phyloP scores from a whole-genome alignment of 148 eudicot genomes.

The Diospyros kaki region DNA sequence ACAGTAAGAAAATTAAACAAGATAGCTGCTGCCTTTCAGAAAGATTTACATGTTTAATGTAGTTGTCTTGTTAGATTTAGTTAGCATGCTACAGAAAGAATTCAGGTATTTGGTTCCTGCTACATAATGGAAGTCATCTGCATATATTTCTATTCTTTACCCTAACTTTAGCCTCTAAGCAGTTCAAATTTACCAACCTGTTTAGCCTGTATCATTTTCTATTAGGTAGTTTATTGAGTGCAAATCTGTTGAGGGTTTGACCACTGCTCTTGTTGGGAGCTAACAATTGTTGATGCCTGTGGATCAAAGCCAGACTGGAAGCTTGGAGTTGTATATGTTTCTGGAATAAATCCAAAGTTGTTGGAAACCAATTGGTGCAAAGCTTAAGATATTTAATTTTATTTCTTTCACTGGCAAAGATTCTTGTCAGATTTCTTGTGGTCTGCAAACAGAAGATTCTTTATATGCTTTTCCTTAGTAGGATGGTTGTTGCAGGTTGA shows the following conservation, averaged over 20 bases:
- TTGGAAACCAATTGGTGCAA: background rate
- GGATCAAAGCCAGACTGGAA: background rate
- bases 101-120: background rate
- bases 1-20: slow-evolving; percentile 60
- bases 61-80: background rate
- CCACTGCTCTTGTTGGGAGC: background rate
- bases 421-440: background rate
- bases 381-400: background rate
- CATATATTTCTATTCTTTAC: background rate
- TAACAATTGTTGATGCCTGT: background rate
- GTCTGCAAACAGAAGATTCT: background rate
- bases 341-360: background rate
- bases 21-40: slow-evolving; percentile 89
- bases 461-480: slow-evolving; percentile 13
- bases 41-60: slow-evolving; percentile 56
- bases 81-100: background rate
- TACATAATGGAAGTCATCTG: background rate
- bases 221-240: slow-evolving; percentile 5
- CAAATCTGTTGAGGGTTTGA: slow-evolving; percentile 5
- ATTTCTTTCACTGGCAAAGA: background rate
- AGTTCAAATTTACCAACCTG: background rate
- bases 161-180: background rate
- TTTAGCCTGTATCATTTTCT: slow-evolving; percentile 1
- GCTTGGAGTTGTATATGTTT: background rate
- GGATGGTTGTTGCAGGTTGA: slow-evolving; percentile 67